Conservation (phyloP, 108 stramenopile species). For the Fragilaria radians region DNA sequence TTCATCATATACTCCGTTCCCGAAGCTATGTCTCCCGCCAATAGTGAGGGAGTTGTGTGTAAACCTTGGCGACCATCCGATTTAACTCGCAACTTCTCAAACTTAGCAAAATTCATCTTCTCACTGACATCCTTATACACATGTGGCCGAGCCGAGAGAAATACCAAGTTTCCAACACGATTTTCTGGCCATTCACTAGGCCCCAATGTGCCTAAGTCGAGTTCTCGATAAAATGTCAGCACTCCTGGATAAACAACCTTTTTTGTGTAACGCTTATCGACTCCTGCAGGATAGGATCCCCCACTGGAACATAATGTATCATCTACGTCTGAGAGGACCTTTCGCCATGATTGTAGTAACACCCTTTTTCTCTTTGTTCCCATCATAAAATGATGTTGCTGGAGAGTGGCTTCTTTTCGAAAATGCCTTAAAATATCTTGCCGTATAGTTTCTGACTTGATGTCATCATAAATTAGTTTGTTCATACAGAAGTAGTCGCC, state of each 20-base stretch:
- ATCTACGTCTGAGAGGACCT: constrained; percentile 96
- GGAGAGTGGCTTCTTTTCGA: constrained; percentile 87
- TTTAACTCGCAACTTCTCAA: constrained; percentile 74
- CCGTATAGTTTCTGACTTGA: constrained; percentile 77
- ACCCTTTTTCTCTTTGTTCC: constrained; percentile 36
- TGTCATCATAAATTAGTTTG: constrained; percentile 93
- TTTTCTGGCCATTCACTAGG: constrained; percentile 87
- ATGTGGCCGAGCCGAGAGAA: constrained; percentile 96
- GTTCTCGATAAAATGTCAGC: constrained; percentile 92
- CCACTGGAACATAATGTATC: constrained; percentile 94
- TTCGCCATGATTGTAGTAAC: constrained; percentile 77
- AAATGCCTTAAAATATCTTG: constrained; percentile 91
- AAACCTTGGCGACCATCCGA: constrained; percentile 72
- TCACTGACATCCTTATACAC: constrained; percentile 96
- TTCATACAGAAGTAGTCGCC: constrained; percentile 90
- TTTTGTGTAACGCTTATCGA: constrained; percentile 79
- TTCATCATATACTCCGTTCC: constrained; percentile 87
- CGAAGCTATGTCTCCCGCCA: constrained; percentile 91
- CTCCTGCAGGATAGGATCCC: constrained; percentile 92
- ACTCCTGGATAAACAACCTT: constrained; percentile 96
- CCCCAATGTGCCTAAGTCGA: constrained; percentile 87
- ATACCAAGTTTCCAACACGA: constrained; percentile 88
- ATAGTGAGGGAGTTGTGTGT: constrained; percentile 92
- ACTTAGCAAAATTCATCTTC: constrained; percentile 86
- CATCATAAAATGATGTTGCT: constrained; percentile 75